A percentile compares a stretch with the other conserved stretches of the same genome.
These are phyloP conservation scores for Nephelium lappaceum DNA, from an alignment of 345 rosid species.

Conservation along the genomic window DNA sequence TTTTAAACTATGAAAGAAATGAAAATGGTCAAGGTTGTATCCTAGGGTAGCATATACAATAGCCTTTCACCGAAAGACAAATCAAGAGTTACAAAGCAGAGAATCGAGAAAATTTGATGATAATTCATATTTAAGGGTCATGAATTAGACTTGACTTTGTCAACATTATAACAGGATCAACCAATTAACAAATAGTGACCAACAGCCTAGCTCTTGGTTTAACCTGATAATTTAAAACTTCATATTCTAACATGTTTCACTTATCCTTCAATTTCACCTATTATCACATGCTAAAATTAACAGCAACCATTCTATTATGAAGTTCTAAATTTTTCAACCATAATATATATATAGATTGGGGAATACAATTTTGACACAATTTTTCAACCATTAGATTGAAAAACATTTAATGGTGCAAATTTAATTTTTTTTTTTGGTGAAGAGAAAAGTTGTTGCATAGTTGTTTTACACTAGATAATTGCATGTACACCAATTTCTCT, in stretches of 20 bases:
- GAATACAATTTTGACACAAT: too few species aligned
- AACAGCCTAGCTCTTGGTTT: neutral
- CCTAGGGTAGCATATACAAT: neutral
- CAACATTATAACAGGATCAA: neutral
- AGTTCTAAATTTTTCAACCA: neutral
- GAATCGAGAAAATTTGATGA: neutral
- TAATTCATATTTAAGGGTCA: neutral
- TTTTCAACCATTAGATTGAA: too few species aligned
- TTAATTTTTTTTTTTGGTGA: too few species aligned
- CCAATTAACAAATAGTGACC: neutral
- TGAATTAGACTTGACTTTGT: constrained; percentile 2
- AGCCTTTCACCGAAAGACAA: neutral
- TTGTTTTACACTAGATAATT: too few species aligned
- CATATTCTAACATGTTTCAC: neutral
- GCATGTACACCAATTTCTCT: too few species aligned
- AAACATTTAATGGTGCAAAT: too few species aligned
- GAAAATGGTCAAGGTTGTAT: neutral
- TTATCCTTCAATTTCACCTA: neutral
- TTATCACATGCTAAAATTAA: neutral
- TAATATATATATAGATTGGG: too few species aligned
- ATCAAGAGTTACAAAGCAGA: neutral
- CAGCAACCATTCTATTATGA: neutral
- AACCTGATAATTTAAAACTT: neutral
- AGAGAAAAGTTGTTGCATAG: too few species aligned
- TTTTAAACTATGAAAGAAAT: neutral